Evolutionary conservation across 257 asterid genomes (phyloP).

Genomic region (Perilla frutescens): DNA sequence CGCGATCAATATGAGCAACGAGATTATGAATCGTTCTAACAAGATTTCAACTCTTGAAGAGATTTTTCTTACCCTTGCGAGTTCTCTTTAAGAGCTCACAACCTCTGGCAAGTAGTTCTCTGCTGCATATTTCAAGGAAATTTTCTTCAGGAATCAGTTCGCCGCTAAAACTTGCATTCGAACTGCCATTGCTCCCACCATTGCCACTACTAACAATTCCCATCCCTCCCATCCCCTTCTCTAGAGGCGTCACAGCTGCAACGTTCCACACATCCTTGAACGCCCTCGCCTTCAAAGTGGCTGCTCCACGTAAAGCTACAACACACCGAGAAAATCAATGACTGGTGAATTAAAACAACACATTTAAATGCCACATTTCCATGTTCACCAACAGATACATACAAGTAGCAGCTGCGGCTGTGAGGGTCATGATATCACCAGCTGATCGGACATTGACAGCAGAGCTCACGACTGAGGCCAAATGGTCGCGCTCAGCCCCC

Average conservation of each 20-base stretch:
- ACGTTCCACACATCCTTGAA: conserved; percentile 92
- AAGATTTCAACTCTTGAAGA: too few species aligned
- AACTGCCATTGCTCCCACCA: conserved; percentile 66
- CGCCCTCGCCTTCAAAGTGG: conserved; percentile 88
- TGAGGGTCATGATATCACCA: conserved; percentile 93
- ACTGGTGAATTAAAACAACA: too few species aligned
- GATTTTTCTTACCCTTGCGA: conserved; percentile 62
- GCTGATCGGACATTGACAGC: conserved; percentile 95
- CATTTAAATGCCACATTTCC: too few species aligned
- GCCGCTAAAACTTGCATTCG: conserved; percentile 76
- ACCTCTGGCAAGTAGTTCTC: conserved; percentile 92
- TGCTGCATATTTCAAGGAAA: conserved; percentile 86
- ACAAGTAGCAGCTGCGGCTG: conserved; percentile 99
- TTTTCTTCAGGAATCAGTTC: conserved; percentile 87
- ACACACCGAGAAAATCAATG: not conserved
- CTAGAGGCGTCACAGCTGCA: conserved; percentile 87
- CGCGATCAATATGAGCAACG: not conserved
- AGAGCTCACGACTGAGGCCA: conserved; percentile 86
- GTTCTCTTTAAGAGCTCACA: conserved; percentile 89
- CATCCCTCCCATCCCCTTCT: conserved; percentile 67
- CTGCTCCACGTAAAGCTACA: conserved; percentile 91
- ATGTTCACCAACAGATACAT: not conserved
- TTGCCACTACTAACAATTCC: conserved; percentile 54
- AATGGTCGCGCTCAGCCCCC: conserved; percentile 95
- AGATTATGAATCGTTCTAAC: not conserved